Percentiles rank a stretch among this genome's conserved stretches.
These are phyloP conservation scores for Phycomyces nitens DNA, from an alignment of 192 early-diverging fungal genomes.

Conservation along the genomic window DNA sequence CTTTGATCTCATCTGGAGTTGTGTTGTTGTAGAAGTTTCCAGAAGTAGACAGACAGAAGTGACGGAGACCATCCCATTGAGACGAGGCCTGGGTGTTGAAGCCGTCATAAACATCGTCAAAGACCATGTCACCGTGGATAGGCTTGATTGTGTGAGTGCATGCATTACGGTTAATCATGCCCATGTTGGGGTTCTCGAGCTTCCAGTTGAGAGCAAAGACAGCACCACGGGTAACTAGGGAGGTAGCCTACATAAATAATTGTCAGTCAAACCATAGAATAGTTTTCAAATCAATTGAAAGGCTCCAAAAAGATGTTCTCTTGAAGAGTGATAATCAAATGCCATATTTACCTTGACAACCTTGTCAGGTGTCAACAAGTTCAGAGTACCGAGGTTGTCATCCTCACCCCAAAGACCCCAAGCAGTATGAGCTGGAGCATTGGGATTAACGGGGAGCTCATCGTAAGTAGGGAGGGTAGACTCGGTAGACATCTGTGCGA, in stretches of 20 bases:
- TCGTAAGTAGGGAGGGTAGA: conserved; percentile 14
- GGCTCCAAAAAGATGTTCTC: no score
- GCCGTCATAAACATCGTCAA: conserved; percentile 27
- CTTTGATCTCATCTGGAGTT: not conserved
- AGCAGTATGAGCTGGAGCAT: conserved; percentile 18
- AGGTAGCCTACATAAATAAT: conserved; percentile 14
- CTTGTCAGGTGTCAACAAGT: conserved; percentile 6
- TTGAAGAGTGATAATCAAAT: not conserved
- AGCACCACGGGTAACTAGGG: conserved; percentile 13
- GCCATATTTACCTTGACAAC: conserved; percentile 2
- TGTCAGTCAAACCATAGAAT: no score
- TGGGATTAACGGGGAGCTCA: conserved; percentile 18
- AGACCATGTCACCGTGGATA: not conserved
- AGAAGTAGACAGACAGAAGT: conserved; percentile 5
- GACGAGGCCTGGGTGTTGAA: conserved; percentile 30
- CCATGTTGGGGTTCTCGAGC: conserved; percentile 15
- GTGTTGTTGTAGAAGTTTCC: conserved; percentile 25
- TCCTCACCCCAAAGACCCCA: conserved; percentile 28
- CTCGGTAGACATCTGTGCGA: no score
- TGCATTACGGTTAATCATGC: conserved; percentile 9
- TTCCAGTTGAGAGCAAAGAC: conserved; percentile 30
- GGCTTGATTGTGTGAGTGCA: conserved; percentile 13
- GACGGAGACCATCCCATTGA: conserved; percentile 34
- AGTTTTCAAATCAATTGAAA: no score
- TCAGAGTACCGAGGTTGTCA: conserved; percentile 22